These are phyloP conservation scores for Juncus inflexus DNA, from an alignment of 176 grass and related monocot species.

Conservation along the genomic window DNA sequence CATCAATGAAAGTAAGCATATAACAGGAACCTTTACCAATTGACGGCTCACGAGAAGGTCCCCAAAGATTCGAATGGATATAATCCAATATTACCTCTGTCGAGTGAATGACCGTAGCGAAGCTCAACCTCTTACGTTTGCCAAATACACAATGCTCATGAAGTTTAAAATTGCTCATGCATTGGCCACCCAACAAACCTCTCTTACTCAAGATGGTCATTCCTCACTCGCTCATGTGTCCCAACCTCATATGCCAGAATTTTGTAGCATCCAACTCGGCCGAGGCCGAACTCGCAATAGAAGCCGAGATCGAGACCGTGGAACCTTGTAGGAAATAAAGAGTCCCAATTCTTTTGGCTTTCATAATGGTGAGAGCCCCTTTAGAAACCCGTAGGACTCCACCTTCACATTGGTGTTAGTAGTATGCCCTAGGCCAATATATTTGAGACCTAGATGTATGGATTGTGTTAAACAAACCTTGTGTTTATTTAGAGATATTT, in stretches of 20 bases:
- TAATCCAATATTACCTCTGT: background rate
- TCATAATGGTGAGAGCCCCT: no score
- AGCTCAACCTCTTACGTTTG: constrained; percentile 1
- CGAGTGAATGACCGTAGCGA: background rate
- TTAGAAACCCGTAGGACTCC: background rate
- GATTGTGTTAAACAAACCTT: no score
- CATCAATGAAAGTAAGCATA: background rate
- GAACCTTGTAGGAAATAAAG: no score
- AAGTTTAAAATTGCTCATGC: background rate
- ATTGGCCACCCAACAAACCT: background rate
- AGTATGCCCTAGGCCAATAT: no score
- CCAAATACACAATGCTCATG: background rate
- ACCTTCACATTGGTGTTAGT: background rate
- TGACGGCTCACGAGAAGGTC: background rate
- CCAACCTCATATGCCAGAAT: background rate
- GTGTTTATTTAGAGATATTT: no score
- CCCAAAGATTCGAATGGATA: background rate
- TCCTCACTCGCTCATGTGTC: no score
- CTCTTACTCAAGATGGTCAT: background rate
- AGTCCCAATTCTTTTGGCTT: no score
- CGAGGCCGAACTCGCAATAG: no score
- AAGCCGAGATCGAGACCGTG: no score
- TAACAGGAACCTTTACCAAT: background rate
- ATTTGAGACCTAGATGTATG: no score
- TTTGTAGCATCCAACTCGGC: no score